These are phyloP conservation scores for Aspergillus incahuasiensis DNA, from an alignment of 495 filamentous ascomycete genomes.

Conservation along the genomic window DNA sequence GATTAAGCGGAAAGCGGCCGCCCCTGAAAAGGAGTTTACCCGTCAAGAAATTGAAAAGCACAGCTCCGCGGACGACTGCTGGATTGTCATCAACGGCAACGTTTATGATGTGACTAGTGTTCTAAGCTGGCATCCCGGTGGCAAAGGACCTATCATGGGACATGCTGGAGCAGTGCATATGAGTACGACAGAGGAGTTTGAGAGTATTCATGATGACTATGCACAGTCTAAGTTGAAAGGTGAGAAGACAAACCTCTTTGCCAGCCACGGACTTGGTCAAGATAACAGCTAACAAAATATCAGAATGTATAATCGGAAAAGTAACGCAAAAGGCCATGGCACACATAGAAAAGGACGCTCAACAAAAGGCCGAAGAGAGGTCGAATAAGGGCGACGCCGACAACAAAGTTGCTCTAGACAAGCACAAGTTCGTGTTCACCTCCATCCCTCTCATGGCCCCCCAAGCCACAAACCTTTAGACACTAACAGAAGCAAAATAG, in stretches of 20 bases:
- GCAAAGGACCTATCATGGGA: constrained; percentile 27
- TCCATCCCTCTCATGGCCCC: no score
- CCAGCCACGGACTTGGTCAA: not conserved
- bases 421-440: not conserved
- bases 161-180: constrained; percentile 29
- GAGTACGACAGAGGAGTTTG: constrained; percentile 31
- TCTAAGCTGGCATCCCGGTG: constrained; percentile 26
- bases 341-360: not conserved
- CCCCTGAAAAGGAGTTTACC: constrained; percentile 29
- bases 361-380: not conserved
- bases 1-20: constrained; percentile 19
- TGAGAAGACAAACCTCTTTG: not conserved
- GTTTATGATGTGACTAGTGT: constrained; percentile 76
- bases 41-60: constrained; percentile 60
- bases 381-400: not conserved
- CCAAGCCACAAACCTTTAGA: not conserved
- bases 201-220: constrained; percentile 29
- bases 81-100: constrained; percentile 72
- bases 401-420: not conserved
- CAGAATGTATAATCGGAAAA: not conserved
- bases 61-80: constrained; percentile 65
- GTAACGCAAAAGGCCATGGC: not conserved
- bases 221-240: constrained; percentile 28
- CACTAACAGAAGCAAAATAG: not conserved
- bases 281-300: not conserved